A percentile compares a stretch with the other conserved stretches of the same genome.
phyloP scores from a whole-genome alignment of 2,329 filamentous ascomycete genomes.

The Paecilomyces fulvus region DNA sequence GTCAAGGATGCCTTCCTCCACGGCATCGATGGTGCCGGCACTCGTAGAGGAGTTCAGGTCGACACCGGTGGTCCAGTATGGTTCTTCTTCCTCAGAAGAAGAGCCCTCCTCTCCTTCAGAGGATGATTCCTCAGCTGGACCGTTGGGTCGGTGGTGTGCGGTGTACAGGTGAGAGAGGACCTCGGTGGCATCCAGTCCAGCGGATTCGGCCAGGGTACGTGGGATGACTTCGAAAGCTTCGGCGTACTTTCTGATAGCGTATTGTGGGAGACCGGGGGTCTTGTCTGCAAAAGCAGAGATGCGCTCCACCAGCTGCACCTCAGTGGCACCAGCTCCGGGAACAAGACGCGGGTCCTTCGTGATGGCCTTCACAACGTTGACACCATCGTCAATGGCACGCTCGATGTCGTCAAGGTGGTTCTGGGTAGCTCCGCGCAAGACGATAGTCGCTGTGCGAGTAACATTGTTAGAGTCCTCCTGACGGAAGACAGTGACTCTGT shows the following conservation, averaged over 20 bases:
- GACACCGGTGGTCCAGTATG: constrained; percentile 84
- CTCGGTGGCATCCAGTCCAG: constrained; percentile 94
- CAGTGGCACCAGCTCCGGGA: constrained; percentile 86
- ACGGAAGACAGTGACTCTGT: constrained; percentile 95
- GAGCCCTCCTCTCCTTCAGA: constrained; percentile 25
- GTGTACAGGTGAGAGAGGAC: constrained; percentile 87
- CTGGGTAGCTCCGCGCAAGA: constrained; percentile 90
- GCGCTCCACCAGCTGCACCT: constrained; percentile 87
- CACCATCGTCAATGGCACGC: constrained; percentile 92
- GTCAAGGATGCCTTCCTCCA: constrained; percentile 83
- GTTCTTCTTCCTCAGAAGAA: constrained; percentile 54
- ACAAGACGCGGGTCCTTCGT: constrained; percentile 87
- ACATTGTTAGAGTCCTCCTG: constrained; percentile 73
- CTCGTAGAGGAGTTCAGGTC: constrained; percentile 84
- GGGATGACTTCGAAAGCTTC: constrained; percentile 98
- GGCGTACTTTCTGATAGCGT: constrained; percentile 94
- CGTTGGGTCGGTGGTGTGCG: constrained; percentile 59
- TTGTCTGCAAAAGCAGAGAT: constrained; percentile 86
- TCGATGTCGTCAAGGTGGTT: constrained; percentile 97
- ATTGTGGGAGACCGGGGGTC: constrained; percentile 86
- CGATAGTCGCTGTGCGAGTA: constrained; percentile 87
- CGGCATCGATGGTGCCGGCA: constrained; percentile 74
- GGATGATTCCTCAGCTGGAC: constrained; percentile 11
- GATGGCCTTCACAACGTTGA: constrained; percentile 98
- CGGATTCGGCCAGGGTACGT: constrained; percentile 86